Percentiles rank a stretch among this genome's conserved stretches.
These are phyloP conservation scores for Cichorium intybus DNA, from an alignment of 140 eudicot species.

Conservation along the genomic window DNA sequence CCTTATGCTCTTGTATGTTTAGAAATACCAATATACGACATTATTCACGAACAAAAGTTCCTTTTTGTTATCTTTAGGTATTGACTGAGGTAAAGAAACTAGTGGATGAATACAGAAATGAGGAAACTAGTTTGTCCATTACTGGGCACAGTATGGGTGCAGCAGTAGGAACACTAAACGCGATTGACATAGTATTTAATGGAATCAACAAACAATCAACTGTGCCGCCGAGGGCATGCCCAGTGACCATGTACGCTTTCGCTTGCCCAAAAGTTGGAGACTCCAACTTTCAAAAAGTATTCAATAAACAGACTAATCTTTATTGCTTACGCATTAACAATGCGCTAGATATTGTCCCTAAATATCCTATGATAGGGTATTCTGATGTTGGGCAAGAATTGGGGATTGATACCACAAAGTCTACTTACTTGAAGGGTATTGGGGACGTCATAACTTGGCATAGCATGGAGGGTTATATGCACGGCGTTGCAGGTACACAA, in stretches of 20 bases:
- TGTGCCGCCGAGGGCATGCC: conserved; percentile 37
- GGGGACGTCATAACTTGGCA: conserved; percentile 39
- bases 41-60: background rate
- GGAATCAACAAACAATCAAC: conserved; percentile 33
- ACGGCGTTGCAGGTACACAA: conserved; percentile 66
- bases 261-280: conserved; percentile 69
- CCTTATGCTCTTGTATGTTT: background rate
- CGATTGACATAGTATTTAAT: conserved; percentile 54
- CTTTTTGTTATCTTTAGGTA: conserved; percentile 26
- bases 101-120: conserved; percentile 51
- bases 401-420: conserved; percentile 39
- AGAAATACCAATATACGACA: background rate
- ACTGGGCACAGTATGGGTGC: conserved; percentile 87
- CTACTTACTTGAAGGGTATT: conserved; percentile 37
- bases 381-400: conserved; percentile 53
- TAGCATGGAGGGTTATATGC: conserved; percentile 55
- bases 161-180: conserved; percentile 53
- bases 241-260: conserved; percentile 48
- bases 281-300: conserved; percentile 24
- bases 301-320: conserved; percentile 9
- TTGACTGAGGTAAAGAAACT: conserved; percentile 42
- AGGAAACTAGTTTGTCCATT: conserved; percentile 62
- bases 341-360: conserved; percentile 42
- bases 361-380: conserved; percentile 47
- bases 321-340: conserved; percentile 42